Evolutionary conservation across 805 yeast species (phyloP).

Genomic region (Candida incommunis): DNA sequence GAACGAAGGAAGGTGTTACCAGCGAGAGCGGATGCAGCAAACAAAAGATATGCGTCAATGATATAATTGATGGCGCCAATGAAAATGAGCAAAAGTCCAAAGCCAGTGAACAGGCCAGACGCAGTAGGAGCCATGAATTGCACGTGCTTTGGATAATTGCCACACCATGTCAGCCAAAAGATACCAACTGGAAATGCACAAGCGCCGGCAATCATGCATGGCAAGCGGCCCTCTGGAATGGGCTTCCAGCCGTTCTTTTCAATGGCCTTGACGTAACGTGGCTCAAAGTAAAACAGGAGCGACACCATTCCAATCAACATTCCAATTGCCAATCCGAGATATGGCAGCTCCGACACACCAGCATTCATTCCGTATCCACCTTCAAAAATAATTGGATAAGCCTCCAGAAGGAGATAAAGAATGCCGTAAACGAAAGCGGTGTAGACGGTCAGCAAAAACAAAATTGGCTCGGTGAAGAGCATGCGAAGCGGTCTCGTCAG

Average conservation of each 20-base stretch:
- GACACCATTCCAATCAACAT: slow-evolving; percentile 40
- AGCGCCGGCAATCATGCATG: slow-evolving; percentile 62
- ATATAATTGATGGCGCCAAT: slow-evolving; percentile 57
- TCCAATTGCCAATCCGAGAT: slow-evolving; percentile 64
- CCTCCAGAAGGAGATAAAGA: slow-evolving; percentile 23
- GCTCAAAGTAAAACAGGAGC: slow-evolving; percentile 40
- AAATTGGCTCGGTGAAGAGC: slow-evolving; percentile 24
- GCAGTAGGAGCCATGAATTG: slow-evolving; percentile 77
- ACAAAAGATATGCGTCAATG: slow-evolving; percentile 51
- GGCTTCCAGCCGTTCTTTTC: slow-evolving; percentile 36
- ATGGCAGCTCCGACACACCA: slow-evolving; percentile 68
- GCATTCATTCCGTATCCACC: slow-evolving; percentile 41
- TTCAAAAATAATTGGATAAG: slow-evolving; percentile 22
- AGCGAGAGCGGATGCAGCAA: slow-evolving; percentile 71
- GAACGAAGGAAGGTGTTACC: slow-evolving; percentile 62
- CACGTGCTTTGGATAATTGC: slow-evolving; percentile 50
- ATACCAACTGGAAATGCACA: slow-evolving; percentile 62
- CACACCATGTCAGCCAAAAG: slow-evolving; percentile 84
- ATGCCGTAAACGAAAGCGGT: slow-evolving; percentile 27
- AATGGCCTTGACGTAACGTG: slow-evolving; percentile 32
- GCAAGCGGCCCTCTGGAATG: slow-evolving; percentile 69
- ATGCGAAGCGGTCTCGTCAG: slow-evolving; percentile 17
- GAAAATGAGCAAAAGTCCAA: slow-evolving; percentile 55
- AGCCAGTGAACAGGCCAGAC: slow-evolving; percentile 50
- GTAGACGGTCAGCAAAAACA: slow-evolving; percentile 22